Conservation (phyloP, 768 basidiomycete genomes). For the Trametes maxima region DNA sequence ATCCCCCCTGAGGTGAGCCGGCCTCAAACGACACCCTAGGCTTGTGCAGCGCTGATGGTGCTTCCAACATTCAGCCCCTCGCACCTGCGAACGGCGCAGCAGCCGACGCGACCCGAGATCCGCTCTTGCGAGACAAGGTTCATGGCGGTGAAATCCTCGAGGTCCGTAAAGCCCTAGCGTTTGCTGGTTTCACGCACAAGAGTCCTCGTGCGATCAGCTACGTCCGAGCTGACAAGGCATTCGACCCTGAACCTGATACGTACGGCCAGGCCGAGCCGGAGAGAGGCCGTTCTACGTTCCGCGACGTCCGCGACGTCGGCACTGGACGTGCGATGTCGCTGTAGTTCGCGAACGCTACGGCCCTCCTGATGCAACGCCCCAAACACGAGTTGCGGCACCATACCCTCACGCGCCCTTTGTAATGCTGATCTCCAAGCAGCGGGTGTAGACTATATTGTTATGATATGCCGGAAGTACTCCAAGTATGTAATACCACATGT, state of each 20-base stretch:
- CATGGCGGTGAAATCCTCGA: constrained; percentile 88
- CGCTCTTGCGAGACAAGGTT: constrained; percentile 79
- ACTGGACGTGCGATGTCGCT: constrained; percentile 84
- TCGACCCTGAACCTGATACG: constrained; percentile 57
- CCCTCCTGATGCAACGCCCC: constrained; percentile 19
- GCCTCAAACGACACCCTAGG: neutral
- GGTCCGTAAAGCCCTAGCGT: constrained; percentile 88
- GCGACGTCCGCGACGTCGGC: constrained; percentile 62
- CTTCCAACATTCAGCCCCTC: constrained; percentile 57
- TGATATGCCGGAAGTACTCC: constrained; percentile 12
- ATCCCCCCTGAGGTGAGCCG: constrained; percentile 82
- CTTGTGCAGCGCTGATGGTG: neutral
- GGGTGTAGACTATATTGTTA: neutral
- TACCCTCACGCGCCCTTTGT: constrained; percentile 15
- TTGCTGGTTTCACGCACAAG: constrained; percentile 91
- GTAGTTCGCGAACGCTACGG: constrained; percentile 42
- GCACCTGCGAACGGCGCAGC: constrained; percentile 86
- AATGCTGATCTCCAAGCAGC: constrained; percentile 1
- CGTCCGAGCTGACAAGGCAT: constrained; percentile 71
- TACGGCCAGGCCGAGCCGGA: constrained; percentile 48
- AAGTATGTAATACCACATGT: constrained; percentile 16
- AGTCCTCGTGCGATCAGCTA: constrained; percentile 81
- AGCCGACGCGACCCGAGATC: constrained; percentile 85
- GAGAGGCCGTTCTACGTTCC: constrained; percentile 67
- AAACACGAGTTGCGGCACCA: constrained; percentile 25